Conservation (phyloP, 371 early-diverging fungal genomes). For the Saksenaea oblongispora region DNA sequence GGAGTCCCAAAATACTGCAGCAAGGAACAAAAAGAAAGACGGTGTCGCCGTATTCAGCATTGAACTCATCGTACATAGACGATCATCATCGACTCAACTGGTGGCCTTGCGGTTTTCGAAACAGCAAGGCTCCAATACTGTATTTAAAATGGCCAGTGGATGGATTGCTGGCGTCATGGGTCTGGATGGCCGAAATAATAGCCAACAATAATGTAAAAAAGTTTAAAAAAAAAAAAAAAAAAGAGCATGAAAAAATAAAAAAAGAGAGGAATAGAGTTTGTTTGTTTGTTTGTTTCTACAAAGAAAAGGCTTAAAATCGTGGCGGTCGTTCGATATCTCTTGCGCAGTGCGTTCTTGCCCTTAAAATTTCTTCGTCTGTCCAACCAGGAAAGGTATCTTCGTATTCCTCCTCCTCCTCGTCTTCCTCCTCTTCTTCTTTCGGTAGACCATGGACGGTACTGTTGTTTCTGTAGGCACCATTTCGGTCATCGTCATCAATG, state of each 20-base stretch:
- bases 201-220: not conserved
- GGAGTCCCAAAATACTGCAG: slow-evolving; percentile 2
- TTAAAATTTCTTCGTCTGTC: slow-evolving; percentile 48
- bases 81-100: not conserved
- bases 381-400: slow-evolving; percentile 39
- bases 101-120: slow-evolving; percentile 41
- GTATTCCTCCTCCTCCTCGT: slow-evolving; percentile 17
- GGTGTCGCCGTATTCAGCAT: slow-evolving; percentile 39
- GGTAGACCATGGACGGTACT: not conserved
- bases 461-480: not conserved
- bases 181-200: slow-evolving; percentile 4
- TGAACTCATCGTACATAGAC: slow-evolving; percentile 15
- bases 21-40: slow-evolving; percentile 28
- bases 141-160: slow-evolving; percentile 49
- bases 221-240: not conserved
- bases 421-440: slow-evolving; percentile 17
- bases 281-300: not conserved
- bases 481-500: slow-evolving; percentile 30
- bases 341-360: slow-evolving; percentile 20
- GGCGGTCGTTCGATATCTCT: slow-evolving; percentile 24
- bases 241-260: not conserved
- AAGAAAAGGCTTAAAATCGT: not conserved
- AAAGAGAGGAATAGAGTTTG: not conserved
- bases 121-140: slow-evolving; percentile 38
- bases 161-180: slow-evolving; percentile 46